Percentiles rank a stretch among this genome's conserved stretches.
Evolutionary conservation across 192 early-diverging fungal species (phyloP).

Genomic region (Coemansia furcata): DNA sequence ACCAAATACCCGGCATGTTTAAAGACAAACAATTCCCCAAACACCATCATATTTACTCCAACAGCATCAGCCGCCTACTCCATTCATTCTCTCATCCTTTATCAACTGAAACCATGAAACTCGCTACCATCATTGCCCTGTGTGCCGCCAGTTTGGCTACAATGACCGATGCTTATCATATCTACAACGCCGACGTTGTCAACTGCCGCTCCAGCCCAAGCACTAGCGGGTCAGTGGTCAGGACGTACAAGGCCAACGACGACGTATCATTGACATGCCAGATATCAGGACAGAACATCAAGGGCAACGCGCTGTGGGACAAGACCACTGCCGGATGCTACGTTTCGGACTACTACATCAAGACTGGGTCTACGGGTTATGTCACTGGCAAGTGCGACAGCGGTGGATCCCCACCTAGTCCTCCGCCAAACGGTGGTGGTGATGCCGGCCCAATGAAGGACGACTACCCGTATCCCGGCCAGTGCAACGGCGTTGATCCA

Average conservation of each 20-base stretch:
- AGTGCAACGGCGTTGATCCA: slow-evolving; percentile 35
- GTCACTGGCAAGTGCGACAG: slow-evolving; percentile 17
- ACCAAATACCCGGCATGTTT: not conserved
- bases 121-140: slow-evolving; percentile 4
- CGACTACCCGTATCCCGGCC: slow-evolving; percentile 40
- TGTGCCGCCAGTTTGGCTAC: slow-evolving; percentile 10
- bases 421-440: not conserved
- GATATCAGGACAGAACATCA: slow-evolving; percentile 20
- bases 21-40: not conserved
- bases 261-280: slow-evolving; percentile 38
- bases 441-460: slow-evolving; percentile 39
- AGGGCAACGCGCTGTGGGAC: slow-evolving; percentile 45
- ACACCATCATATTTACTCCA: not conserved
- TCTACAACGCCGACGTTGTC: slow-evolving; percentile 22
- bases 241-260: slow-evolving; percentile 19
- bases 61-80: not conserved
- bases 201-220: slow-evolving; percentile 27
- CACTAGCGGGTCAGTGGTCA: slow-evolving; percentile 18
- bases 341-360: slow-evolving; percentile 48
- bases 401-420: slow-evolving; percentile 3
- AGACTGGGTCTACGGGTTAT: slow-evolving; percentile 35
- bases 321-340: slow-evolving; percentile 50
- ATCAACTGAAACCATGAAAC: slow-evolving; percentile 6
- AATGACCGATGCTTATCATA: slow-evolving; percentile 8
- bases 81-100: not conserved